Evolutionary conservation across 1,284 basidiomycete species (phyloP), one percentile per base, ranked within the genome.

Genomic region (Rhodotorula sp.): DNA sequence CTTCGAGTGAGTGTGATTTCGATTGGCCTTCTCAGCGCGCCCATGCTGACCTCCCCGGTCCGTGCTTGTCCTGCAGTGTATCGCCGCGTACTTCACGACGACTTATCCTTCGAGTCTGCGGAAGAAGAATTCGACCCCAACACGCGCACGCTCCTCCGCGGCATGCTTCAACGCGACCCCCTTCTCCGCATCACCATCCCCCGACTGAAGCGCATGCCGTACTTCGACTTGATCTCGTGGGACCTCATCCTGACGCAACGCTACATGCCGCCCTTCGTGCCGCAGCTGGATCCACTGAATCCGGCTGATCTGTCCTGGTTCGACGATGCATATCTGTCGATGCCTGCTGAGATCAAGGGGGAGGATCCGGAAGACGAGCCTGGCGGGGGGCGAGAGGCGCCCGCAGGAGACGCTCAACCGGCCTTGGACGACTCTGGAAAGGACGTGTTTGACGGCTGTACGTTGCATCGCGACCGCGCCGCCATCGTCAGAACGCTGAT

Each of bases 291-390:
- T 80, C 92, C 93, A 12, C 87, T 88, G 60, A 92, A 97, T 81
- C 93, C 94, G 76, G 90, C 89, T 79, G 96, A 99, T 86, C 96
- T 92, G 74, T 92, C 93, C 81, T 97, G 98, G 83, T 99, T 98
- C 81, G 96, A 98, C 81, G 92, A 96, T 77, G 90, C 92, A 48
- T 98, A 97, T 87, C 86, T 98, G 5, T 58, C 56, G 47, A 69
- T 71, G 62, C 51, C 57, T 29, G 54, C 72, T 2, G 48, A 67
- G 54, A 62, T 76, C 39, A 59, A 58, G 52, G 56, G 64, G 43
- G 31, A 49, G 15, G 72, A 70, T 15, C 68, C 68, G 23, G 65
- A 69, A 74, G 75, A 64, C 21, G 70, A 63, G 34, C 51, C 60
- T 0, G 69, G 54, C 7, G 48, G 23, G 16, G 69, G 67, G 16